Evolutionary conservation across 106 monocot genomes (phyloP).

Genomic region (Acorus calamus): DNA sequence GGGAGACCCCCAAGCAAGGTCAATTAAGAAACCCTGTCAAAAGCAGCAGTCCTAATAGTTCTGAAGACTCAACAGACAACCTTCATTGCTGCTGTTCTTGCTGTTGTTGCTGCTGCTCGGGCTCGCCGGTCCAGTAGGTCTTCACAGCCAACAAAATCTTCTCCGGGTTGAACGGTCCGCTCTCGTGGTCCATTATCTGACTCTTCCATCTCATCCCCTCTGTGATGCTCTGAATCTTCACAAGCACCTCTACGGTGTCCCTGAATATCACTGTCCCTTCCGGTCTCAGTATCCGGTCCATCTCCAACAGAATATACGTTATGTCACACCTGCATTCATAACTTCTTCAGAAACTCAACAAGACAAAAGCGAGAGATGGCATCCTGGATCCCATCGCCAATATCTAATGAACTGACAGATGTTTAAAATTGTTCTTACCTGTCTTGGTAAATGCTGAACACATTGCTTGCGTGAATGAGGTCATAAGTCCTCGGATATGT

Average conservation of each 20-base stretch:
- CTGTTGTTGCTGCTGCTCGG: too few species aligned
- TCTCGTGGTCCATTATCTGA: conserved; percentile 30
- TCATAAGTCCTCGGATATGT: conserved; percentile 78
- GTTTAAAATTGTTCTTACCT: conserved; percentile 24
- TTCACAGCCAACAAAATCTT: conserved; percentile 37
- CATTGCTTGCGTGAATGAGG: conserved; percentile 43
- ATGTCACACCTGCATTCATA: conserved; percentile 37
- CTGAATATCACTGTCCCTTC: conserved; percentile 58
- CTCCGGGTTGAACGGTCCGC: conserved; percentile 26
- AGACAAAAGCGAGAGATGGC: neutral
- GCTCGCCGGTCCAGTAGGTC: conserved; percentile 30
- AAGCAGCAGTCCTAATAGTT: too few species aligned
- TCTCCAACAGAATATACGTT: conserved; percentile 49
- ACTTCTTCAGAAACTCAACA: neutral
- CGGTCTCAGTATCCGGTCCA: conserved; percentile 65
- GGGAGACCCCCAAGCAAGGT: too few species aligned
- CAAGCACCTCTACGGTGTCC: conserved; percentile 43
- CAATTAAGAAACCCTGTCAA: too few species aligned
- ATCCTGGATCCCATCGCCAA: neutral
- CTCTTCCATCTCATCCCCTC: conserved; percentile 38
- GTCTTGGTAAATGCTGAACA: conserved; percentile 52
- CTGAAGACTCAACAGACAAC: too few species aligned
- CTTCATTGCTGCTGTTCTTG: too few species aligned
- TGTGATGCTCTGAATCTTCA: conserved; percentile 23
- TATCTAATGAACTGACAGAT: neutral